Evolutionary conservation across 192 early-diverging fungal genomes (phyloP).

Genomic region (Backusella psychrophila): DNA sequence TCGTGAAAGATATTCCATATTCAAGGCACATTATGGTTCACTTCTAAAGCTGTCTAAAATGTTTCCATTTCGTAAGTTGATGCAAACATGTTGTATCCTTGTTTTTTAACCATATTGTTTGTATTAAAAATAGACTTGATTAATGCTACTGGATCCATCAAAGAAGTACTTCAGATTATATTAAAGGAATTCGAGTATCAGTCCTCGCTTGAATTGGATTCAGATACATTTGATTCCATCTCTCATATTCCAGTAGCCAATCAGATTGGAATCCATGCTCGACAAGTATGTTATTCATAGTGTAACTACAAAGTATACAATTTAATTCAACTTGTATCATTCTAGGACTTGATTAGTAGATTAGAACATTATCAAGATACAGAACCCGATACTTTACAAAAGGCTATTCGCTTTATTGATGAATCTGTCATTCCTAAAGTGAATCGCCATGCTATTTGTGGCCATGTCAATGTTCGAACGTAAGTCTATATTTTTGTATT

Average conservation of each 20-base stretch:
- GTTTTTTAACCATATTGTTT: too few relatives aligned
- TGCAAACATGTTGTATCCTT: background rate
- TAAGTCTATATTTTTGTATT: slow-evolving; percentile 21
- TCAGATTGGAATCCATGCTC: slow-evolving; percentile 58
- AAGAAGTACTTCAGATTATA: slow-evolving; percentile 57
- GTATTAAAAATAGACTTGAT: slow-evolving; percentile 42
- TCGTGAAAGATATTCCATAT: slow-evolving; percentile 53
- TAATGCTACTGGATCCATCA: slow-evolving; percentile 54
- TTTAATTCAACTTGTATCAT: background rate
- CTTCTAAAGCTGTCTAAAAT: slow-evolving; percentile 52
- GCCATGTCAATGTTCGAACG: slow-evolving; percentile 54
- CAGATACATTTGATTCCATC: slow-evolving; percentile 53
- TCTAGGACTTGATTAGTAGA: slow-evolving; percentile 52
- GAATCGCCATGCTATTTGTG: slow-evolving; percentile 52
- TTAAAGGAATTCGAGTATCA: slow-evolving; percentile 61
- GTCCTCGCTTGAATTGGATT: slow-evolving; percentile 44
- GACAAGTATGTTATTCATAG: slow-evolving; percentile 19
- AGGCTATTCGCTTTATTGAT: slow-evolving; percentile 51
- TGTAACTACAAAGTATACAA: background rate
- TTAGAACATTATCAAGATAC: slow-evolving; percentile 54
- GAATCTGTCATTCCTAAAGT: slow-evolving; percentile 46
- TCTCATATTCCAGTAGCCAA: slow-evolving; percentile 56
- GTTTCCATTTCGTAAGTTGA: slow-evolving; percentile 56
- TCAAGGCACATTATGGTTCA: slow-evolving; percentile 57
- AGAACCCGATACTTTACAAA: slow-evolving; percentile 42